Conservation (phyloP, 331 rosid species). For the Prunus yedoensis region DNA sequence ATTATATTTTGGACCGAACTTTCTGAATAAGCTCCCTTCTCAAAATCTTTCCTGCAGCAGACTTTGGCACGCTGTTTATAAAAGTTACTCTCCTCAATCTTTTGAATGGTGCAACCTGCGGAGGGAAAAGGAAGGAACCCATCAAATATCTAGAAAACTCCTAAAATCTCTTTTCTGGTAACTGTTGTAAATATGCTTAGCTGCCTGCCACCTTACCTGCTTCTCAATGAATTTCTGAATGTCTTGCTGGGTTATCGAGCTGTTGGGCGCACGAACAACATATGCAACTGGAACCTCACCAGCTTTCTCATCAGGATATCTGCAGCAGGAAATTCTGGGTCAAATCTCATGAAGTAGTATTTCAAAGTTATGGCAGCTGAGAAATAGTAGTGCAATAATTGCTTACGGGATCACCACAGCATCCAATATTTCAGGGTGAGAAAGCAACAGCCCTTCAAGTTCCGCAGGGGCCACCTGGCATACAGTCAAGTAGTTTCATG, state of each 20-base stretch:
- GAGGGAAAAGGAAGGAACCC: conserved; percentile 12
- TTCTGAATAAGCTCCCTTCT: conserved; percentile 40
- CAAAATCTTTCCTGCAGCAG: conserved; percentile 43
- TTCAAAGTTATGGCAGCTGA: background rate
- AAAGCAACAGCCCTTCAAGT: conserved; percentile 76
- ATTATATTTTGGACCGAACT: conserved; percentile 29
- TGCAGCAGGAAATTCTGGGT: conserved; percentile 12
- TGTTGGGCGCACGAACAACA: conserved; percentile 52
- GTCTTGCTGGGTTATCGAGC: conserved; percentile 63
- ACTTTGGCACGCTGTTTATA: conserved; percentile 40
- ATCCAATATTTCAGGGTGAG: conserved; percentile 78
- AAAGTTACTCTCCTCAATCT: conserved; percentile 42
- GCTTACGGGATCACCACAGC: conserved; percentile 90
- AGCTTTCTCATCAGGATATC: conserved; percentile 85
- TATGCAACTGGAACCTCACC: conserved; percentile 66
- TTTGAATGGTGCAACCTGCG: conserved; percentile 60
- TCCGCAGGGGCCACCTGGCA: conserved; percentile 87
- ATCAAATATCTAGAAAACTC: background rate
- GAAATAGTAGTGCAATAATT: background rate
- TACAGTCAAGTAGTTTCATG: too few relatives aligned
- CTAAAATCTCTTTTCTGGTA: too few relatives aligned
- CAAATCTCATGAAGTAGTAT: background rate
- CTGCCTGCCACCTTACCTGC: background rate
- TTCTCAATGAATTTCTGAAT: conserved; percentile 52
- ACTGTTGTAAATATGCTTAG: too few relatives aligned